Conservation (phyloP, 2,329 filamentous ascomycete species). For the Ilyonectria sp. region DNA sequence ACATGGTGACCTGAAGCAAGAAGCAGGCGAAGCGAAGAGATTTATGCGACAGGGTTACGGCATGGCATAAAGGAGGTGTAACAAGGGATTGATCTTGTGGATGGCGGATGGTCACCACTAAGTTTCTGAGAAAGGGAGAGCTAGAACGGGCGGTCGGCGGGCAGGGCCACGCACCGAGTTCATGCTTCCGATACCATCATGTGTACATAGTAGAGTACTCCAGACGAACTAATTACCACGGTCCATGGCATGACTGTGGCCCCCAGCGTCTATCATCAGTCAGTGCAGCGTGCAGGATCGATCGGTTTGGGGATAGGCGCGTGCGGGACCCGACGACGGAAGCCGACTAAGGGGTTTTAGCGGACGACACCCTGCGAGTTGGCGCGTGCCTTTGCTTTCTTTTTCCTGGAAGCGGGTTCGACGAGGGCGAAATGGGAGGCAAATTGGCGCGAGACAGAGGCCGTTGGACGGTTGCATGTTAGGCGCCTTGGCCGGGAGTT, state of each 20-base stretch:
- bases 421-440: slow-evolving; percentile 9
- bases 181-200: not conserved
- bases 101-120: not conserved
- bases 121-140: not conserved
- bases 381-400: slow-evolving; percentile 19
- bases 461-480: slow-evolving; percentile 13
- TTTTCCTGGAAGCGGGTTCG: not conserved
- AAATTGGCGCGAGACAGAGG: slow-evolving; percentile 10
- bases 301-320: slow-evolving; percentile 14
- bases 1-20: not conserved
- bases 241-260: not conserved
- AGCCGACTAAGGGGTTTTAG: slow-evolving; percentile 8
- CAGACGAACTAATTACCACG: not conserved
- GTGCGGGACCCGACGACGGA: slow-evolving; percentile 10
- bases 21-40: slow-evolving; percentile 2
- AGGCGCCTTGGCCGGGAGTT: slow-evolving; percentile 14
- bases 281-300: slow-evolving; percentile 12
- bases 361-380: not conserved
- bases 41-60: not conserved
- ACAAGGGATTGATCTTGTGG: not conserved
- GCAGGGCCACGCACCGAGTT: not conserved
- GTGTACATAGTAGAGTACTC: not conserved
- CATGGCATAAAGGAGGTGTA: not conserved
- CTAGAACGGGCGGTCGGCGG: not conserved
- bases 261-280: not conserved